phyloP scores from a whole-genome alignment of 345 rosid species.

The Populus euphratica region DNA sequence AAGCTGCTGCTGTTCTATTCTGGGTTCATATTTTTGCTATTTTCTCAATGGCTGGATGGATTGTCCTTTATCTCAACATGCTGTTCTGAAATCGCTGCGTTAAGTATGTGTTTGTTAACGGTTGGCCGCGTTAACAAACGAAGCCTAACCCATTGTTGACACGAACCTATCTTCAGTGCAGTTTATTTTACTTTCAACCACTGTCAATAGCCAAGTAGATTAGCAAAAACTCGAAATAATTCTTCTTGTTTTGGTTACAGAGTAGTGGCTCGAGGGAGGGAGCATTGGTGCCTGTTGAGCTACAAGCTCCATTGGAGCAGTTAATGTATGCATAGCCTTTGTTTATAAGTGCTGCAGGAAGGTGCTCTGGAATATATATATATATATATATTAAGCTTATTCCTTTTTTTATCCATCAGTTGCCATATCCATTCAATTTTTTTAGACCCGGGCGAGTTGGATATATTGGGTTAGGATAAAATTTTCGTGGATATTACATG shows the following conservation, averaged over 20 bases:
- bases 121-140: too few species aligned
- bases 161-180: neutral
- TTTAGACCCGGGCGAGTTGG: too few species aligned
- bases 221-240: neutral
- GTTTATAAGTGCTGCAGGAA: too few species aligned
- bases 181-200: neutral
- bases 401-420: neutral
- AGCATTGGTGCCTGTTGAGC: too few species aligned
- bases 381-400: too few species aligned
- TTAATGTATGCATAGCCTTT: too few species aligned
- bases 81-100: slow-evolving; percentile 46
- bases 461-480: too few species aligned
- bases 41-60: slow-evolving; percentile 94
- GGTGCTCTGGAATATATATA: too few species aligned
- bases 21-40: slow-evolving; percentile 97
- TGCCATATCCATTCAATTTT: neutral
- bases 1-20: slow-evolving; percentile 90
- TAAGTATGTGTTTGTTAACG: neutral
- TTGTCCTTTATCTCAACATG: slow-evolving; percentile 74
- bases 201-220: slow-evolving; percentile 15
- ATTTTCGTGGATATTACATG: too few species aligned
- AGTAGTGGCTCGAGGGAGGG: neutral
- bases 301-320: too few species aligned
- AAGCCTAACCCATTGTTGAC: neutral
- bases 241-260: neutral